Conservation (phyloP, 2,329 filamentous ascomycete genomes). For the Fusarium piperis region DNA sequence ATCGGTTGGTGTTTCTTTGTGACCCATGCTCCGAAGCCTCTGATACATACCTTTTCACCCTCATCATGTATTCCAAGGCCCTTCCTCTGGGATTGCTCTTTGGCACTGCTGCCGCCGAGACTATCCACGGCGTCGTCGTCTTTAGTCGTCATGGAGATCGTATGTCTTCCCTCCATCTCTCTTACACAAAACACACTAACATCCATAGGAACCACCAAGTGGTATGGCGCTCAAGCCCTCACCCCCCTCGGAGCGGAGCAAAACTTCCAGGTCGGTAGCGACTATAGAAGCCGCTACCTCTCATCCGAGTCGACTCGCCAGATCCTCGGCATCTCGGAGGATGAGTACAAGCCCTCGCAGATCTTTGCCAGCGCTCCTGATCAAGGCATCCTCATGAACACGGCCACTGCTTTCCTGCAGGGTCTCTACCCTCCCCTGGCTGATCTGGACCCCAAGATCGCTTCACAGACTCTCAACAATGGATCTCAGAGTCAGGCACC, state of each 20-base stretch:
- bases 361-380: conserved; percentile 48
- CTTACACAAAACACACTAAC: neutral
- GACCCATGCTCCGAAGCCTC: neutral
- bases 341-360: conserved; percentile 45
- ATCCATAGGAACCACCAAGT: conserved; percentile 46
- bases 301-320: conserved; percentile 38
- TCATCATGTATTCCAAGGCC: conserved; percentile 12
- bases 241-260: conserved; percentile 49
- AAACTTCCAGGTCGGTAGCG: conserved; percentile 42
- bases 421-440: conserved; percentile 48
- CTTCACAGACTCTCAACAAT: conserved; percentile 45
- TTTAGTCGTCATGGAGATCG: conserved; percentile 49
- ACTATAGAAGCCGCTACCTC: conserved; percentile 39
- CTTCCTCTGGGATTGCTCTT: conserved; percentile 11
- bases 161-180: conserved; percentile 22
- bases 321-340: conserved; percentile 48
- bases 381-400: conserved; percentile 46
- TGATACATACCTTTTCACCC: neutral
- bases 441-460: conserved; percentile 40
- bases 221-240: conserved; percentile 46
- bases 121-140: conserved; percentile 47
- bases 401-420: conserved; percentile 49
- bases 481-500: conserved; percentile 42
- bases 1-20: neutral
- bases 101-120: conserved; percentile 38